Conservation (phyloP, 371 early-diverging fungal species). For the Mortierella sp. region DNA sequence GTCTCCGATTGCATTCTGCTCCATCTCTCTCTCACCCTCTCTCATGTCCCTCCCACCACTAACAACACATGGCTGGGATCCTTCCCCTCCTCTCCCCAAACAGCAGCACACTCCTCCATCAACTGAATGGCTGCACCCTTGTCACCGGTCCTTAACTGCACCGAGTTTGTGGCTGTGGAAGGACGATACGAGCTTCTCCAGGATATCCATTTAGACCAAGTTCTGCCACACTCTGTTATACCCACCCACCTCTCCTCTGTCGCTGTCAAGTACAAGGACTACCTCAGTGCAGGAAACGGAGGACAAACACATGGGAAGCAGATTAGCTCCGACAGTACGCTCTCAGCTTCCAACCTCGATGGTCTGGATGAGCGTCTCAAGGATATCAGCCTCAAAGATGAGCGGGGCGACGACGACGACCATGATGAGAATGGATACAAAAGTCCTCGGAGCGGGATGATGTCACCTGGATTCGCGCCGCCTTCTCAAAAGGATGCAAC, state of each 20-base stretch:
- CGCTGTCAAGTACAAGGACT: constrained; percentile 70
- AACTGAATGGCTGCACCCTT: constrained; percentile 43
- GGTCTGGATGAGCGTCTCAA: constrained; percentile 39
- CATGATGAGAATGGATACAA: constrained; percentile 32
- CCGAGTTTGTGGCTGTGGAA: constrained; percentile 65
- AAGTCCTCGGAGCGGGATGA: constrained; percentile 24
- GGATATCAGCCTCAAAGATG: constrained; percentile 56
- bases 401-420: constrained; percentile 19
- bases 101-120: no score
- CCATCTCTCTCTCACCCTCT: no score
- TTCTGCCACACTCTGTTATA: constrained; percentile 60
- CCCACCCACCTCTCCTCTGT: constrained; percentile 67
- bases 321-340: constrained; percentile 35
- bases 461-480: constrained; percentile 31
- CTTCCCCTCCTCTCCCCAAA: no score
- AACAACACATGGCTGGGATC: no score
- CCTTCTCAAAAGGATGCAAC: constrained; percentile 43
- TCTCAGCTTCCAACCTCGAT: constrained; percentile 40
- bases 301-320: constrained; percentile 34
- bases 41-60: no score
- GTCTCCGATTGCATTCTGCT: no score
- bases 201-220: constrained; percentile 62
- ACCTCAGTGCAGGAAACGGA: constrained; percentile 20
- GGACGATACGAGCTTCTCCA: constrained; percentile 62
- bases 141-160: constrained; percentile 41